Base-by-base conservation (phyloP, 352 stramenopile genomes). In the Globisporangium abappressorium region DNA sequence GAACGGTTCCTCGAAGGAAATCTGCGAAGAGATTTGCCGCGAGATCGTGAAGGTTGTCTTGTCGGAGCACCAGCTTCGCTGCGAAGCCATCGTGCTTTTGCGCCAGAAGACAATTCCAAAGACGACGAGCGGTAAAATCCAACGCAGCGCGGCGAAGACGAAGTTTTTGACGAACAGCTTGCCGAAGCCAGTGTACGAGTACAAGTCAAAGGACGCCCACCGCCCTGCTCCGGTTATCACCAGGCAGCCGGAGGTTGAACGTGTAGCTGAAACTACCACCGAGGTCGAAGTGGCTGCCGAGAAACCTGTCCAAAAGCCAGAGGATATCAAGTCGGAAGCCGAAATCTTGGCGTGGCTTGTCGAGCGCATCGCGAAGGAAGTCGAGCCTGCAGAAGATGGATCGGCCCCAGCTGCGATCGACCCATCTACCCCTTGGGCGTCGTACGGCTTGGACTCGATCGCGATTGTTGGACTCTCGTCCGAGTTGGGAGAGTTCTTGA, bases 41-140 rank as follows among this genome's bases (percentile, higher is more conserved):
- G 77, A 90, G 33, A 91, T 94, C 57, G 79, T 83, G n/a, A 87
- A 82, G 61, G 73, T 67, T 7, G 77, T 94, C 46, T 70, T 92
- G 0, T 72, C 72, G 1, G 84, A 93, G 54, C 85, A 96, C 67
- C 83, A 91, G 53, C 62, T 96, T 46, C 80, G 81, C 20, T 91
- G 84, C 51, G 75, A 87, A 58, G 76, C 74, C 15, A 90, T 96
- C 64, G 85, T 95, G n/a, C 46, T 95, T 65, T 62, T 95, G 30
- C 74, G 70, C 4, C 79, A 88, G 36, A 86, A 87, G 66, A 86
- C 77, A 7, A 93, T 95, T 26, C 80, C 84, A 1, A 94, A 95
- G 77, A 95, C 89, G 0, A 95, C 85, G 20, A 95, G 87, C 57
- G 87, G 89, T 54, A 96, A 94, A 72, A 93, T 95, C 38, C 85